phyloP scores from a whole-genome alignment of 2,329 filamentous ascomycete species.

The Neonectria neomacrospora region DNA sequence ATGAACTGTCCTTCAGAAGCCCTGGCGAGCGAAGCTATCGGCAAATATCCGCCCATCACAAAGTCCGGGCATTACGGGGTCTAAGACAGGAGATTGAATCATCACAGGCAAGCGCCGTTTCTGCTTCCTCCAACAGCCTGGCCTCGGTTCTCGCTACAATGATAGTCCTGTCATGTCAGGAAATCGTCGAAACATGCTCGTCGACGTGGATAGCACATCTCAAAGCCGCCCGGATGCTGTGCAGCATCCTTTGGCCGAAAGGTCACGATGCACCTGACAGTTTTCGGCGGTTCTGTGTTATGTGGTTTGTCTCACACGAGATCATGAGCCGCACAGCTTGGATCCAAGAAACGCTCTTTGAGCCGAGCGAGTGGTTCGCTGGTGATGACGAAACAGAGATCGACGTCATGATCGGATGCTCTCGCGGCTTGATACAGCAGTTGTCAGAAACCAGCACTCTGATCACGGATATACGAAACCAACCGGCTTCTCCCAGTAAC shows the following conservation, averaged over 20 bases:
- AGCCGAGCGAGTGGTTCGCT: slow-evolving; percentile 25
- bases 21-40: slow-evolving; percentile 6
- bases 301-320: slow-evolving; percentile 24
- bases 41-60: slow-evolving; percentile 17
- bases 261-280: slow-evolving; percentile 2
- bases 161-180: slow-evolving; percentile 18
- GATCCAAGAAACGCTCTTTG: slow-evolving; percentile 20
- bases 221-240: slow-evolving; percentile 16
- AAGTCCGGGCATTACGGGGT: slow-evolving; percentile 8
- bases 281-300: slow-evolving; percentile 20
- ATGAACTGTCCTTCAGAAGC: slow-evolving; percentile 7
- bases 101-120: background rate
- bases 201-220: slow-evolving; percentile 17
- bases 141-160: slow-evolving; percentile 20
- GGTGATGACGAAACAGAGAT: slow-evolving; percentile 21
- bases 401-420: slow-evolving; percentile 20
- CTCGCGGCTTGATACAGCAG: slow-evolving; percentile 19
- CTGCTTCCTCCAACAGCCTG: background rate
- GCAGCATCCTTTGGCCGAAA: slow-evolving; percentile 21
- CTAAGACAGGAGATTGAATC: slow-evolving; percentile 17
- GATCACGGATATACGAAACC: slow-evolving; percentile 10
- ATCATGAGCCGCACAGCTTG: slow-evolving; percentile 25
- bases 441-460: slow-evolving; percentile 17
- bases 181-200: slow-evolving; percentile 17
- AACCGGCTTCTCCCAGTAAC: background rate